Evolutionary conservation across 345 rosid genomes (phyloP).

Genomic region (Populus ilicifolia): DNA sequence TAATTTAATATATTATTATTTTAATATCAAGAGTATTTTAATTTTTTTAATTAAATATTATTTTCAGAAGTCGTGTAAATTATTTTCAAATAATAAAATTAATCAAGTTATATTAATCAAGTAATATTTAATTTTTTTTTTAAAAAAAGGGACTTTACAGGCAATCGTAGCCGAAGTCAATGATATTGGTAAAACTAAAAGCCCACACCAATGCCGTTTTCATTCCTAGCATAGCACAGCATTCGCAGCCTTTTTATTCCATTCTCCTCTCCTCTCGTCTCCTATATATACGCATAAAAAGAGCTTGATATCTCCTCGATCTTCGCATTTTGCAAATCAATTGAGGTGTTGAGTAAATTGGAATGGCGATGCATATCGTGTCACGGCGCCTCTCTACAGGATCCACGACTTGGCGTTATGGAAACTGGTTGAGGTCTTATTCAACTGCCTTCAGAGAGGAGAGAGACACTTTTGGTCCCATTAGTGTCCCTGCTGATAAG

Average conservation of each 20-base stretch:
- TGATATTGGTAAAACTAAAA: background rate
- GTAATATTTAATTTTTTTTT: too few species aligned
- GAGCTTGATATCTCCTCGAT: background rate
- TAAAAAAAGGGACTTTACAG: too few species aligned
- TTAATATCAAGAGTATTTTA: too few species aligned
- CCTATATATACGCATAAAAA: too few species aligned
- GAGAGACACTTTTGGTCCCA: constrained; percentile 87
- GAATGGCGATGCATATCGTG: constrained; percentile 52
- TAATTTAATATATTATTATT: too few species aligned
- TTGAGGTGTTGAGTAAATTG: background rate
- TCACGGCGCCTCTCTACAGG: constrained; percentile 59
- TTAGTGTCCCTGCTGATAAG: constrained; percentile 83
- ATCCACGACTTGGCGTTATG: constrained; percentile 42
- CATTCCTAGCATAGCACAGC: too few species aligned
- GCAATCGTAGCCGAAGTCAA: too few species aligned
- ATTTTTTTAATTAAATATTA: too few species aligned
- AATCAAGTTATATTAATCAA: too few species aligned
- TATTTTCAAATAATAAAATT: too few species aligned
- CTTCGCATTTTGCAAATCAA: background rate
- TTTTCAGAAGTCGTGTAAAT: too few species aligned
- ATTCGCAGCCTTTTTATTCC: background rate
- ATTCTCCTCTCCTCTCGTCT: background rate
- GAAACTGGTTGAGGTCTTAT: constrained; percentile 46
- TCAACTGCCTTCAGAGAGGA: constrained; percentile 79
- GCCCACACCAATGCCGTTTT: too few species aligned